phyloP scores from a whole-genome alignment of 140 eudicot species.

The Flaveria floridana region DNA sequence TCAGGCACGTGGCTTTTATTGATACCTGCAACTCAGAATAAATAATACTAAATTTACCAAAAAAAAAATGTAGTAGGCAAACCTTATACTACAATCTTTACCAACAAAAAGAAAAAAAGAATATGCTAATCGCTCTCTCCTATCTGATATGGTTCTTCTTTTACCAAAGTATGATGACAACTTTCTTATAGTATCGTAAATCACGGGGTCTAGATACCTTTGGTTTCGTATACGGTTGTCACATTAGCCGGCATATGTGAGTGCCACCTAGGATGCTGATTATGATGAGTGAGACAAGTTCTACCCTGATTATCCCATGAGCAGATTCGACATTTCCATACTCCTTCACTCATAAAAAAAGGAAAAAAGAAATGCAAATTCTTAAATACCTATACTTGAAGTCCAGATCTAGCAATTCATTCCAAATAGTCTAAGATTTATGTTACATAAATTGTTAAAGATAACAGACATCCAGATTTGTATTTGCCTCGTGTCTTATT shows the following conservation, averaged over 20 bases:
- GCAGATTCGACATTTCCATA: constrained; percentile 88
- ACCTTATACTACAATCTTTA: not conserved
- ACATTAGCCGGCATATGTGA: constrained; percentile 8
- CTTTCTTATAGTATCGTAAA: constrained; percentile 3
- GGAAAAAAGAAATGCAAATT: constrained; percentile 19
- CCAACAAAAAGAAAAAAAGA: not conserved
- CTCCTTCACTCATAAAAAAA: constrained; percentile 61
- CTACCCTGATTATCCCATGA: constrained; percentile 54
- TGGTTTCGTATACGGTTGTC: not conserved
- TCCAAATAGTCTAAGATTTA: constrained; percentile 9
- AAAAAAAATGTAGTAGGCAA: not conserved
- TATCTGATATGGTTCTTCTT: not conserved
- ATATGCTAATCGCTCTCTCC: not conserved
- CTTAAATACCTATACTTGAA: constrained; percentile 16
- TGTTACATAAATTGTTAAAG: not conserved
- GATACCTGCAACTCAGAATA: constrained; percentile 37
- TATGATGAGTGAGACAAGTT: constrained; percentile 19
- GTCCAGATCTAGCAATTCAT: constrained; percentile 17
- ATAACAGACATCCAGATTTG: not conserved
- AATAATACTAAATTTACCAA: not conserved
- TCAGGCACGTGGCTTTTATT: constrained; percentile 23
- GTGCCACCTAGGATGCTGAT: constrained; percentile 12
- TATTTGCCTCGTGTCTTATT: not conserved
- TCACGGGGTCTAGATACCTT: constrained; percentile 6
- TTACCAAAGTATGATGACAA: not conserved